These are phyloP conservation scores for Monoraphidium neglectum DNA, from an alignment of 139 green algal genomes.

Conservation along the genomic window DNA sequence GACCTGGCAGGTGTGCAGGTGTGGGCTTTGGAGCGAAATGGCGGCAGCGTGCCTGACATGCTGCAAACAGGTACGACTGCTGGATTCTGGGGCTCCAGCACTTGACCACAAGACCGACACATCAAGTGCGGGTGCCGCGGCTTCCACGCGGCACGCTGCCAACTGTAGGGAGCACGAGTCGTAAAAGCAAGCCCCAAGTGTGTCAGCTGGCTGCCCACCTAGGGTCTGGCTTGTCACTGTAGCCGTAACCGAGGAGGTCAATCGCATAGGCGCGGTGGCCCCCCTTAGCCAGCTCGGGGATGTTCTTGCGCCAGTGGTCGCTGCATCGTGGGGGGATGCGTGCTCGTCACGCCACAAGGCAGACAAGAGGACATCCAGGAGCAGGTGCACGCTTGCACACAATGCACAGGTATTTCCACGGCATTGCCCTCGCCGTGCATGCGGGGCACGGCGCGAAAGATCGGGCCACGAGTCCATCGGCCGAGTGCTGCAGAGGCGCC, in stretches of 20 bases:
- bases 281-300: conserved; percentile 60
- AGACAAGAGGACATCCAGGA: background rate
- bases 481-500: background rate
- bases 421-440: no score
- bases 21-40: background rate
- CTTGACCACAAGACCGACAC: no score
- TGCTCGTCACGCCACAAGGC: background rate
- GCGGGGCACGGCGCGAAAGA: no score
- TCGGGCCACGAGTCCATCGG: background rate
- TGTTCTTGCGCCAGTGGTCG: conserved; percentile 93
- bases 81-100: no score
- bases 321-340: conserved; percentile 8
- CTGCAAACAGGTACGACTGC: no score
- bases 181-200: no score
- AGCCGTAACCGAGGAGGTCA: conserved; percentile 91
- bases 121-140: no score
- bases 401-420: background rate
- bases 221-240: conserved; percentile 83
- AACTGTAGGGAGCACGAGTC: no score
- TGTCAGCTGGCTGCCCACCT: background rate
- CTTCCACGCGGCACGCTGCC: no score
- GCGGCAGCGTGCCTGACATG: background rate
- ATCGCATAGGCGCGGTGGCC: conserved; percentile 75
- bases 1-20: no score
- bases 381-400: background rate